Conservation (phyloP, 2,329 filamentous ascomycete genomes). For the Ophiostoma novo-ulmi region DNA sequence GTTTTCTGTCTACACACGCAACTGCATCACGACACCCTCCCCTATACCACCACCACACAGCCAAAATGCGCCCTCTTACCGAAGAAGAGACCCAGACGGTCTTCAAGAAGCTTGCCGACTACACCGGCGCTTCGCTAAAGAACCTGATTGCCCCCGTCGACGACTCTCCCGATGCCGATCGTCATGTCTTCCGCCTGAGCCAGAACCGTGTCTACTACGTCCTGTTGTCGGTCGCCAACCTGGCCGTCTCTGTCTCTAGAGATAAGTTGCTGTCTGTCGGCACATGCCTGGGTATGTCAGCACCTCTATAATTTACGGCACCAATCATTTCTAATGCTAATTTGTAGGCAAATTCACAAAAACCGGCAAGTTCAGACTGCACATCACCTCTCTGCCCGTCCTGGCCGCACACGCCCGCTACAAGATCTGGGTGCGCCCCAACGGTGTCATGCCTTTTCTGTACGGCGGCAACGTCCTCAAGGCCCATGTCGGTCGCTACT, state of each 20-base stretch:
- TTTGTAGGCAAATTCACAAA: conserved; percentile 83
- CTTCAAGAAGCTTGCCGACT: conserved; percentile 89
- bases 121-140: conserved; percentile 81
- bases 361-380: conserved; percentile 88
- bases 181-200: conserved; percentile 80
- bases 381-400: conserved; percentile 81
- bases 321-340: background rate
- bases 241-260: conserved; percentile 79
- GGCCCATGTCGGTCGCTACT: conserved; percentile 69
- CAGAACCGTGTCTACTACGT: conserved; percentile 82
- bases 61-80: conserved; percentile 29
- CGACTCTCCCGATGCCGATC: conserved; percentile 62
- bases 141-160: conserved; percentile 72
- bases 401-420: conserved; percentile 88
- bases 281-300: conserved; percentile 62
- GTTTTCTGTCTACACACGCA: background rate
- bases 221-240: conserved; percentile 79
- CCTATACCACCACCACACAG: background rate
- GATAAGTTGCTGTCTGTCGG: conserved; percentile 82
- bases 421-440: conserved; percentile 95
- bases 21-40: background rate
- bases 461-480: conserved; percentile 86
- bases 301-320: background rate
- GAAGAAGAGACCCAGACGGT: conserved; percentile 49
- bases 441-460: conserved; percentile 95